A percentile compares a stretch with the other conserved stretches of the same genome.
phyloP scores from a whole-genome alignment of 176 grass and related monocot genomes.

The Bothriochloa decipiens region DNA sequence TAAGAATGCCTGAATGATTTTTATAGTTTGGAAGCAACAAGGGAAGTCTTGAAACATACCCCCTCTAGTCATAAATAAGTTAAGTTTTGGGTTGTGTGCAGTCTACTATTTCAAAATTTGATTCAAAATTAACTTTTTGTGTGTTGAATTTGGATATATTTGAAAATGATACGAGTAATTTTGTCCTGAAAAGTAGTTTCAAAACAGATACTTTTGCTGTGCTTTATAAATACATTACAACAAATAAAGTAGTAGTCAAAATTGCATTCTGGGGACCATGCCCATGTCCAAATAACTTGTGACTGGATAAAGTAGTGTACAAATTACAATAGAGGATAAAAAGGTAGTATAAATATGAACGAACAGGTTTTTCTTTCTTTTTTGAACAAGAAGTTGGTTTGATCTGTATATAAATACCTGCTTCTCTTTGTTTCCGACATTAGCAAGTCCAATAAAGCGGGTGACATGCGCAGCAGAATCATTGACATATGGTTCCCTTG shows the following conservation, averaged over 20 bases:
- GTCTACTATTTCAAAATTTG: background rate
- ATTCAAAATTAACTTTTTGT: background rate
- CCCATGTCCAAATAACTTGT: background rate
- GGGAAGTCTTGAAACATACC: background rate
- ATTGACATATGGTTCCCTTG: constrained; percentile 83
- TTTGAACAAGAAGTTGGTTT: background rate
- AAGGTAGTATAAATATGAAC: constrained; percentile 24
- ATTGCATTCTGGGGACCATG: background rate
- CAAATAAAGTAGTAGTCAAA: background rate
- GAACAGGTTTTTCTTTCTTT: background rate
- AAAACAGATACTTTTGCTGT: background rate
- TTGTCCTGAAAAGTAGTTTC: background rate
- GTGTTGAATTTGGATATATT: background rate
- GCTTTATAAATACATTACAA: background rate
- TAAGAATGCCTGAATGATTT: background rate
- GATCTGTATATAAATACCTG: constrained; percentile 51
- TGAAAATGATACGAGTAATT: background rate
- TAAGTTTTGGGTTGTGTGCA: background rate
- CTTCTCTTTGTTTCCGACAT: constrained; percentile 93
- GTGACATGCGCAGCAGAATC: constrained; percentile 73
- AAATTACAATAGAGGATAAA: constrained; percentile 9
- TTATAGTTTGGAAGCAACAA: constrained; percentile 3
- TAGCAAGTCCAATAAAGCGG: constrained; percentile 93
- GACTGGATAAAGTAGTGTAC: background rate
- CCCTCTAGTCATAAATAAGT: background rate